These are phyloP conservation scores for Ampelomyces quisqualis DNA, from an alignment of 2,329 filamentous ascomycete species.

Conservation along the genomic window DNA sequence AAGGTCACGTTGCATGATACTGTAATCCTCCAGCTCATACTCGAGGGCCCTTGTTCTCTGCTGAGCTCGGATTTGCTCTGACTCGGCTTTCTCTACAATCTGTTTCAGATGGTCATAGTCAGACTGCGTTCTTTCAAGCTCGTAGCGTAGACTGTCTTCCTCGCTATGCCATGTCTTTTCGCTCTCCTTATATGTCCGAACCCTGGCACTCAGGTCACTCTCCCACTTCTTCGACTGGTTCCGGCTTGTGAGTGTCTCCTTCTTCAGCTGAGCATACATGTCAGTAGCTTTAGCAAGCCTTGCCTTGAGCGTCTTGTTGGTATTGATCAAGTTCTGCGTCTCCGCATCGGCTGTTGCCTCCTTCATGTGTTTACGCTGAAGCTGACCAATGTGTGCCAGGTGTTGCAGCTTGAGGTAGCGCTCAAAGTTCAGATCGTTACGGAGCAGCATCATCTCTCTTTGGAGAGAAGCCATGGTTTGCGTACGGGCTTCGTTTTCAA, in stretches of 20 bases:
- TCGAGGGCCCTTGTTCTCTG: constrained; percentile 58
- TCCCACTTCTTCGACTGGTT: constrained; percentile 78
- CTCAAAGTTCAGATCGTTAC: constrained; percentile 81
- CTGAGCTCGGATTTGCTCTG: constrained; percentile 58
- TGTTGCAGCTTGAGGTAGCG: constrained; percentile 82
- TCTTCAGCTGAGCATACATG: constrained; percentile 67
- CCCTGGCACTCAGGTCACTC: constrained; percentile 65
- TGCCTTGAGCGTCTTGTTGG: constrained; percentile 70
- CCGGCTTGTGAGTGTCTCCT: constrained; percentile 70
- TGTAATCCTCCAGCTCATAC: constrained; percentile 64
- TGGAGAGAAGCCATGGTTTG: constrained; percentile 56
- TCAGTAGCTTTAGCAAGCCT: constrained; percentile 73
- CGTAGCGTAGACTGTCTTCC: constrained; percentile 57
- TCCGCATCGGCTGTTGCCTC: constrained; percentile 79
- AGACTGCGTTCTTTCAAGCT: constrained; percentile 58
- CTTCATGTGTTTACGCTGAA: constrained; percentile 71
- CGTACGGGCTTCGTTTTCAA: constrained; percentile 36
- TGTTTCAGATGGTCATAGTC: constrained; percentile 66
- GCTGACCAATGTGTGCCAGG: constrained; percentile 75
- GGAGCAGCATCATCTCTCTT: constrained; percentile 71
- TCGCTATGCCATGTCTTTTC: constrained; percentile 65
- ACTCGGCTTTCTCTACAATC: constrained; percentile 68
- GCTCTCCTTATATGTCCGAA: constrained; percentile 67
- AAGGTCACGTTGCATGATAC: constrained; percentile 42
- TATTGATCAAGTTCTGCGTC: constrained; percentile 76